phyloP scores from a whole-genome alignment of 305 asterid species.

The Solanum aculeatissimum region DNA sequence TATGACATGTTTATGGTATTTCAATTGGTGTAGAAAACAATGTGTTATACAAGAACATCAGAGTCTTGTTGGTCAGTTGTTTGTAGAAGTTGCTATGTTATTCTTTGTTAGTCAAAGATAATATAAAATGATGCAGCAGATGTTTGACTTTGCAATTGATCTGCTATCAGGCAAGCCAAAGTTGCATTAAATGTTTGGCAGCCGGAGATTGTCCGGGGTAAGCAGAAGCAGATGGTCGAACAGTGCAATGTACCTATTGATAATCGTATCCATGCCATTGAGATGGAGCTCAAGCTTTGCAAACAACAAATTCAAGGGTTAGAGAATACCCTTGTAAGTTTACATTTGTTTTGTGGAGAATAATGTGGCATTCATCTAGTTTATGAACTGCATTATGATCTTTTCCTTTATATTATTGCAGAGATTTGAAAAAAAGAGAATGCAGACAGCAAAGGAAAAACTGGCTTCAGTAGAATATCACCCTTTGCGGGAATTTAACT shows the following conservation, averaged over 20 bases:
- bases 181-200: slow-evolving; percentile 87
- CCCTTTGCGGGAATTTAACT: slow-evolving; percentile 39
- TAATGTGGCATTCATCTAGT: background rate
- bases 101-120: background rate
- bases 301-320: slow-evolving; percentile 57
- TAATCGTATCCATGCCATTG: slow-evolving; percentile 47
- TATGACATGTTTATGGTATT: background rate
- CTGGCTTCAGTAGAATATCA: slow-evolving; percentile 66
- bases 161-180: slow-evolving; percentile 55
- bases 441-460: slow-evolving; percentile 41
- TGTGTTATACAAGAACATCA: background rate
- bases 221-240: slow-evolving; percentile 57
- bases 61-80: background rate
- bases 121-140: background rate
- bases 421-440: slow-evolving; percentile 43
- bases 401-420: slow-evolving; percentile 21
- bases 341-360: background rate
- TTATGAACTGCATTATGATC: background rate
- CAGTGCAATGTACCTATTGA: slow-evolving; percentile 58
- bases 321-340: slow-evolving; percentile 60
- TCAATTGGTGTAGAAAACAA: background rate
- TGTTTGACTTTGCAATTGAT: background rate
- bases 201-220: slow-evolving; percentile 67
- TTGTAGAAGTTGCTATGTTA: background rate
- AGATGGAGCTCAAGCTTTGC: slow-evolving; percentile 89